Evolutionary conservation across 257 asterid genomes (phyloP), one percentile per base, ranked within the genome.

Genomic region (Gentiana dahurica): DNA sequence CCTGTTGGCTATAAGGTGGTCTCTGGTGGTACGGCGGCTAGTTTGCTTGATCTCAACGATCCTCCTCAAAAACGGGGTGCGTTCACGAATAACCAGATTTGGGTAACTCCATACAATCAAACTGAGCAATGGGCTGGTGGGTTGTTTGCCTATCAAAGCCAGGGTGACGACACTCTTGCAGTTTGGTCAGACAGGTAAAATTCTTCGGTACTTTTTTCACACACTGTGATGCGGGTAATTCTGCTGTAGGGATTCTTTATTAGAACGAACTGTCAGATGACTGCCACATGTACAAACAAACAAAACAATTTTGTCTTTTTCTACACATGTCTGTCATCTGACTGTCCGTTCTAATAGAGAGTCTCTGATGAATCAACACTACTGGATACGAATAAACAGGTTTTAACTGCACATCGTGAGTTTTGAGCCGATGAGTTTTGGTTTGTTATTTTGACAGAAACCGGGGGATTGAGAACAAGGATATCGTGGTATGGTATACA

Each of bases 51-150:
- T 13, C 95, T 79, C 0, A 75, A 71, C 7, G 98, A 91, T 44
- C 69, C 95, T 51, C 98, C 98, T 0, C 97, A 91, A 61, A 81
- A 67, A 73, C 77, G 98, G 67, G 80, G 81, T 15, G 70, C 97
- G 0, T 91, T 87, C 61, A 81, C 97, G 0, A 83, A 91, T 55
- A 87, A 91, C 71, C 98, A 91, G 59, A 87, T 91, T 53, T 91
- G 97, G 96, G 97, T 83, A 4, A 91, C 98, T 8, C 95, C 73
- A 1, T 91, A 91, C 59, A 81, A 81, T 70, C 77, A 63, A 71
- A 75, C 82, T 0, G 97, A 91, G 79, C 74, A 74, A 67, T 91
- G 96, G 96, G 69, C 98, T 2, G 95, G 97, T 7, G 98, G 98
- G 2, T 68, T 85, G 75, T 85, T 83, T 49, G 90, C 83, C 11